Conservation (phyloP, 192 early-diverging fungal species). For the Backusella macrospora region DNA sequence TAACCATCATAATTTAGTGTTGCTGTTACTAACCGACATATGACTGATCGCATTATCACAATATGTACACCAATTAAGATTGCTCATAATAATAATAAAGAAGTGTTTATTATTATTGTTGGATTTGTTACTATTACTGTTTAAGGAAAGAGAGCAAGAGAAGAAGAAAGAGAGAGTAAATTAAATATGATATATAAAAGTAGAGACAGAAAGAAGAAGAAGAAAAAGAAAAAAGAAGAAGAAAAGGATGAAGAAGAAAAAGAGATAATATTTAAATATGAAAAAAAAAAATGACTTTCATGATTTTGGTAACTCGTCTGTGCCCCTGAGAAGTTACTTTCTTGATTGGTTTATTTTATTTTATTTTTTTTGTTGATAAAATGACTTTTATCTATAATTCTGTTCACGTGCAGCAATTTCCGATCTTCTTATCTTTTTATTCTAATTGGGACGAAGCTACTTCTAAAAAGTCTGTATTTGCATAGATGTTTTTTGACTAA, state of each 20-base stretch:
- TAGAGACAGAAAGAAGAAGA: background rate
- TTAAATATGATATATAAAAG: background rate
- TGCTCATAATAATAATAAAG: slow-evolving; percentile 22
- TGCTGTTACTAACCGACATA: slow-evolving; percentile 33
- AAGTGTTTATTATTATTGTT: background rate
- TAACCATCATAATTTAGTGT: no score
- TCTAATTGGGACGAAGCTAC: slow-evolving; percentile 36
- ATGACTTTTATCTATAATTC: slow-evolving; percentile 8
- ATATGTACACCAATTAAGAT: slow-evolving; percentile 45
- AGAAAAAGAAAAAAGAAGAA: background rate
- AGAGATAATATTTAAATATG: background rate
- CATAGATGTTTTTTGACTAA: slow-evolving; percentile 44
- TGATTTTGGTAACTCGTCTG: slow-evolving; percentile 2
- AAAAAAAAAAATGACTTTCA: slow-evolving; percentile 13
- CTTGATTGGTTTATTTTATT: slow-evolving; percentile 1
- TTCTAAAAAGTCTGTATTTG: slow-evolving; percentile 30
- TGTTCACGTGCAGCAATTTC: slow-evolving; percentile 11
- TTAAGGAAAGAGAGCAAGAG: background rate
- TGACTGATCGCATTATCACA: slow-evolving; percentile 43
- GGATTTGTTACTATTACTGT: background rate
- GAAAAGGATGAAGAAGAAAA: background rate
- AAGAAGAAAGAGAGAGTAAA: background rate
- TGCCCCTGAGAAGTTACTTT: slow-evolving; percentile 4
- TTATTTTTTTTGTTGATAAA: slow-evolving; percentile 14
- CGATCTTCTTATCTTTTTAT: slow-evolving; percentile 17